These are phyloP conservation scores for Aspergillus panamensis DNA, from an alignment of 495 filamentous ascomycete species.

Conservation along the genomic window DNA sequence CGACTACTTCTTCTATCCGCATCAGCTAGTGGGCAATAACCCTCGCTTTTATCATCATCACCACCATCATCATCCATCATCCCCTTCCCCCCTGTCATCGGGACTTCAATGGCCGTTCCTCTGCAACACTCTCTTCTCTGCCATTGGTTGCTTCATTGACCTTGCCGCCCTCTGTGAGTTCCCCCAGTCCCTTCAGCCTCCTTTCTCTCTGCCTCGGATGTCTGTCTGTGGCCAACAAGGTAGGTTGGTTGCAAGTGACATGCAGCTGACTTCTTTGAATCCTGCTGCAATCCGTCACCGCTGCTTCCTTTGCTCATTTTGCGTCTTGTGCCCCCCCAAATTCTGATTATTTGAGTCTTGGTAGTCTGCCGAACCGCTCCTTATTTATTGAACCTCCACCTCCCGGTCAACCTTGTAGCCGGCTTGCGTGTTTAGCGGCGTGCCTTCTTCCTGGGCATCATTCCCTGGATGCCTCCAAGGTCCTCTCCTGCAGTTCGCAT, in stretches of 20 bases:
- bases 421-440: conserved; percentile 1
- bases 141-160: too few relatives aligned
- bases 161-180: too few relatives aligned
- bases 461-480: conserved; percentile 44
- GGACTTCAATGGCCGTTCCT: too few relatives aligned
- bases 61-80: too few relatives aligned
- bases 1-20: too few relatives aligned
- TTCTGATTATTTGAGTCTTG: background rate
- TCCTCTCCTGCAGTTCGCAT: conserved; percentile 34
- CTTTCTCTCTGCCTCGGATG: background rate
- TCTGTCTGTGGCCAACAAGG: background rate
- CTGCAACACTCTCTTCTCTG: too few relatives aligned
- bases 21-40: too few relatives aligned
- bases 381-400: background rate
- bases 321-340: background rate
- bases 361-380: background rate
- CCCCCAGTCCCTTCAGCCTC: background rate
- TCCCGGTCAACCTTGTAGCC: conserved; percentile 10
- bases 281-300: background rate
- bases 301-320: background rate
- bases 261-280: background rate
- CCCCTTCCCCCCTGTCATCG: too few relatives aligned
- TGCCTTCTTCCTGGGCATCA: background rate
- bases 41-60: too few relatives aligned
- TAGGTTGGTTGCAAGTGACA: background rate